These are phyloP conservation scores for Adiantum capillusveneris DNA, from an alignment of 75 land plant species.

Conservation along the genomic window DNA sequence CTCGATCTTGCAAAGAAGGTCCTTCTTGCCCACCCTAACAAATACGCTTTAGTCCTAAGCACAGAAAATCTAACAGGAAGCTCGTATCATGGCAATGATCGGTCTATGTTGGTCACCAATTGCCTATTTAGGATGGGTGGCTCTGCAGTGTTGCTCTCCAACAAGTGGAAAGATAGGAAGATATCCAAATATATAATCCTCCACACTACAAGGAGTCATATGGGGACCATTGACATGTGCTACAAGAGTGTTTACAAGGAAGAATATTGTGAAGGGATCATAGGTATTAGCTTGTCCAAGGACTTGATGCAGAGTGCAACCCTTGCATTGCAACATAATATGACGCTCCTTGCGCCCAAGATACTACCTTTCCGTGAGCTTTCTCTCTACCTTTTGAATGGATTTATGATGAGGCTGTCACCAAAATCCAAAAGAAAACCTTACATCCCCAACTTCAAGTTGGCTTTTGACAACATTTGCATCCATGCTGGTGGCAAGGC, in stretches of 20 bases:
- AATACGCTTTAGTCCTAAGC: conserved; percentile 20
- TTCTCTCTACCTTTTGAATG: conserved; percentile 20
- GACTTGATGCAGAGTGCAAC: no score
- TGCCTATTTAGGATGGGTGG: conserved; percentile 52
- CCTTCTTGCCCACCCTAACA: conserved; percentile 47
- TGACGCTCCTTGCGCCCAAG: conserved; percentile 67
- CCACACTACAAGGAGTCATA: conserved; percentile 34
- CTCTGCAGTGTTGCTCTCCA: conserved; percentile 35
- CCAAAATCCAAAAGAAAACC: conserved; percentile 4
- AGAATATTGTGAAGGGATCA: conserved; percentile 27
- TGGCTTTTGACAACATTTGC: conserved; percentile 40
- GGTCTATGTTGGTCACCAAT: conserved; percentile 38
- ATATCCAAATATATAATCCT: conserved; percentile 41
- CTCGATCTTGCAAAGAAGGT: conserved; percentile 5
- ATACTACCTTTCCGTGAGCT: conserved; percentile 48
- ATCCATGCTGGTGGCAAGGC: conserved; percentile 41
- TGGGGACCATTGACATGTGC: conserved; percentile 37
- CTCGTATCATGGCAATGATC: conserved; percentile 34
- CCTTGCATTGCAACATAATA: conserved; percentile 47
- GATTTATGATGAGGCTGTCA: conserved; percentile 14
- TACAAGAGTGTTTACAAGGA: conserved; percentile 33
- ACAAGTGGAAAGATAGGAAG: conserved; percentile 19
- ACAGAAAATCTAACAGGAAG: conserved; percentile 42
- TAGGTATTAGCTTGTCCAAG: conserved; percentile 35
- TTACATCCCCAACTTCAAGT: conserved; percentile 32